Evolutionary conservation across 345 rosid species (phyloP), one percentile per base, ranked within the genome.

Genomic region (Eutrema japonicum): DNA sequence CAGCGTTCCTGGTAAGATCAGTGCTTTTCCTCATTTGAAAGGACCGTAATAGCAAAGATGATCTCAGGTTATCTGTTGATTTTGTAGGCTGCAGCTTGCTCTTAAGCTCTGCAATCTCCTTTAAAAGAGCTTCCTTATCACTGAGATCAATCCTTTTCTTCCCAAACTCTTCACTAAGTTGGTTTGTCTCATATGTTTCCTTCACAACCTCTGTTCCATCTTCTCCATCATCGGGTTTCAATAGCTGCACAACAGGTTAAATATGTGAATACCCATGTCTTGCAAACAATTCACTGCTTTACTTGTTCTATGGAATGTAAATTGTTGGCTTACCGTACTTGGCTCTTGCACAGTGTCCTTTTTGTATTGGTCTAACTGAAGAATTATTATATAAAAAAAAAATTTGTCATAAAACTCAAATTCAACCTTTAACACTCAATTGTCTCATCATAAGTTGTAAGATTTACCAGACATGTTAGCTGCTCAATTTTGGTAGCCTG

Each of bases 81-180:
- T 72, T 91, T 59, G 74, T 79, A 13, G 84, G 82, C 80, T 83
- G 85, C 80, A 89, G 73, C 84, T 91, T 84, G 70, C 73, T 78
- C 82, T 74, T 89, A 43, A 91, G 82, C 68, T 79, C 82, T 68
- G 89, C 85, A 59, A 89, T 91, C 85, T 91, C 98, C 79, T 77
- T 69, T 41, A 94, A 83, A 71, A 94, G 90, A 61, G 82, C 88
- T 86, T 91, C 96, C 77, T 89, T 94, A 77, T 91, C 90, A 55
- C 63, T 82, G 42, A 43, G 10, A 79, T 88, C 90, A 72, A 79
- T 80, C 64, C 18, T 61, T 35, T 51, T 70, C 60, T 64, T 79
- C 52, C 61, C 79, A 51, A 71, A 27, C 72, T 71, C 85, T 65
- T 85, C 87, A 64, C 56, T 72, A 43, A 84, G 75, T 81, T 88